A percentile compares a stretch with the other conserved stretches of the same genome.
These are phyloP conservation scores for Byssochlamys sp. DNA, from an alignment of 2,329 filamentous ascomycete genomes.

Conservation along the genomic window DNA sequence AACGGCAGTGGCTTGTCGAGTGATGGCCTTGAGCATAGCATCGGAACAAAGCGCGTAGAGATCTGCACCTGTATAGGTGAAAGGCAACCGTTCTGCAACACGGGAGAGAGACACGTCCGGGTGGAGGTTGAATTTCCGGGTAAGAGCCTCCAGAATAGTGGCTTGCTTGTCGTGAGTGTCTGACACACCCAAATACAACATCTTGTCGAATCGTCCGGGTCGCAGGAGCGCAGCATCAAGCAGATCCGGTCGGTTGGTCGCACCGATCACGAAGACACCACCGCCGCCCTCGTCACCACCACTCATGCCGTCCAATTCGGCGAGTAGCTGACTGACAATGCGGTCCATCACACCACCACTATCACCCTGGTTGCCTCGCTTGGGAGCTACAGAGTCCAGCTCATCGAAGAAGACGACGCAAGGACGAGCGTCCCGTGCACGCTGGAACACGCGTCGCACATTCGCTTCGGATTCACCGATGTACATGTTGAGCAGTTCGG, in stretches of 20 bases:
- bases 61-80: conserved; percentile 95
- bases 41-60: conserved; percentile 95
- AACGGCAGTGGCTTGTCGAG: conserved; percentile 71
- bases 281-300: conserved; percentile 69
- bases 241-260: conserved; percentile 87
- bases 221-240: conserved; percentile 81
- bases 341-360: conserved; percentile 97
- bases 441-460: conserved; percentile 98
- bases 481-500: conserved; percentile 98
- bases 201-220: conserved; percentile 91
- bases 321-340: conserved; percentile 87
- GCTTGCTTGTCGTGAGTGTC: conserved; percentile 95
- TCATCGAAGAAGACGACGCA: conserved; percentile 98
- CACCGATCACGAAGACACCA: conserved; percentile 92
- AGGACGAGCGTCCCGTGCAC: conserved; percentile 90
- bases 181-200: conserved; percentile 91
- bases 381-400: conserved; percentile 90
- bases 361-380: conserved; percentile 92
- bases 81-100: conserved; percentile 70
- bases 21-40: conserved; percentile 97
- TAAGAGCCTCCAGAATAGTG: conserved; percentile 86
- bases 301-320: conserved; percentile 95
- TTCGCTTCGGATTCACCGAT: conserved; percentile 99
- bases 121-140: conserved; percentile 82
- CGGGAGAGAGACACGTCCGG: conserved; percentile 65